Percentiles rank a stretch among this genome's conserved stretches.
These are phyloP conservation scores for Echites panduratus DNA, from an alignment of 257 asterid genomes.

Conservation along the genomic window DNA sequence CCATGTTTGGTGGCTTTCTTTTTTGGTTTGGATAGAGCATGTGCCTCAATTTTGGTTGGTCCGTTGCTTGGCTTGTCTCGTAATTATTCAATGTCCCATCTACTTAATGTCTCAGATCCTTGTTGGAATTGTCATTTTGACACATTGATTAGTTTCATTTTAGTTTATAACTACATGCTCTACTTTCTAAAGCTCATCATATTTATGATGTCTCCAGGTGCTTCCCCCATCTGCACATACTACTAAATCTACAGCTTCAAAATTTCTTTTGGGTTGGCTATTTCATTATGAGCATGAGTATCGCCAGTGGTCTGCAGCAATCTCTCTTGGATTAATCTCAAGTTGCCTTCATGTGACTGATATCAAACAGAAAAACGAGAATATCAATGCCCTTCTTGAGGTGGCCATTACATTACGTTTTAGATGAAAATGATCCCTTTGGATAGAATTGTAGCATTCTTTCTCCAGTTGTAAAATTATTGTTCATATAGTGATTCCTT, in stretches of 20 bases:
- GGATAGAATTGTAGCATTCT: neutral
- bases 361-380: slow-evolving; percentile 64
- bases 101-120: neutral
- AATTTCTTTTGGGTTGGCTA: slow-evolving; percentile 72
- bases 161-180: slow-evolving; percentile 3
- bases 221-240: slow-evolving; percentile 71
- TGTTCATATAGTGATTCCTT: neutral
- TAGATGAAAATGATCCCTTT: neutral
- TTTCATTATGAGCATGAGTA: slow-evolving; percentile 79
- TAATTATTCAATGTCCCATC: too few relatives aligned
- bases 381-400: slow-evolving; percentile 71
- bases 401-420: slow-evolving; percentile 33
- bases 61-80: neutral
- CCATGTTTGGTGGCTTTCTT: neutral
- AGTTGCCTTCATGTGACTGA: slow-evolving; percentile 91
- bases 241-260: slow-evolving; percentile 65
- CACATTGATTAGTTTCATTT: neutral
- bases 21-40: neutral
- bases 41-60: neutral
- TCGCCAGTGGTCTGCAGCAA: slow-evolving; percentile 96
- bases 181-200: neutral
- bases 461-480: neutral
- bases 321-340: slow-evolving; percentile 88
- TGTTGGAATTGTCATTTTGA: neutral
- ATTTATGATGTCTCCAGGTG: slow-evolving; percentile 37